Evolutionary conservation across 345 rosid species (phyloP).

Genomic region (Aurinia saxatilis): DNA sequence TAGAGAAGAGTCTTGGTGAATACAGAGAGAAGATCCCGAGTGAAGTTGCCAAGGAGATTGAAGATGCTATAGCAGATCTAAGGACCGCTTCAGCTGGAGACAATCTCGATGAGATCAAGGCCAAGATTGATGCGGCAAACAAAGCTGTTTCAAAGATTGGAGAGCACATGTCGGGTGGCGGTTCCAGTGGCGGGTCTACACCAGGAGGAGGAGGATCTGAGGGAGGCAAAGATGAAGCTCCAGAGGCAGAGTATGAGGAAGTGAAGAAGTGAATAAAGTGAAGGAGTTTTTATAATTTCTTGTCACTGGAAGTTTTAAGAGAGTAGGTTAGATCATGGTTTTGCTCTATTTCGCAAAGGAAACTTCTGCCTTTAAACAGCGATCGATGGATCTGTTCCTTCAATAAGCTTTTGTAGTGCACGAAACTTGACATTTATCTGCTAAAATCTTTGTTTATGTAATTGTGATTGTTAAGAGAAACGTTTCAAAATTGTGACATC

Average conservation of each 20-base stretch:
- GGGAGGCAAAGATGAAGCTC: conserved; percentile 69
- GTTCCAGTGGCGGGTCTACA: conserved; percentile 39
- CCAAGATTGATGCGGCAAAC: conserved; percentile 73
- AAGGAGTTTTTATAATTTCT: background rate
- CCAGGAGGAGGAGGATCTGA: conserved; percentile 59
- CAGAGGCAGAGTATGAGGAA: conserved; percentile 86
- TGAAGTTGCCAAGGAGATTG: conserved; percentile 67
- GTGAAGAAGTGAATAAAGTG: conserved; percentile 46
- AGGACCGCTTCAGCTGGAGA: conserved; percentile 60
- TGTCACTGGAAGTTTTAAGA: conserved; percentile 17
- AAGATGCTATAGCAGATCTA: conserved; percentile 61
- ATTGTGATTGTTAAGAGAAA: background rate
- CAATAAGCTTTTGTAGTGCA: conserved; percentile 20
- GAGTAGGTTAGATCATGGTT: conserved; percentile 14
- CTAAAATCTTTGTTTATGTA: background rate
- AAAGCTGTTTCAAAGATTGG: conserved; percentile 87
- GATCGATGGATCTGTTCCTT: background rate
- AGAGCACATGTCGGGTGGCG: conserved; percentile 65
- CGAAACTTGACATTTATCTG: background rate
- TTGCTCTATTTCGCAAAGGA: background rate
- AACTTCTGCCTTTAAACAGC: background rate
- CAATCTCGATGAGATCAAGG: conserved; percentile 52
- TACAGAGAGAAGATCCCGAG: conserved; percentile 75
- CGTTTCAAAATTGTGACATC: background rate
- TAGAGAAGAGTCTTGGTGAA: conserved; percentile 80